Evolutionary conservation across 208 protist species (phyloP), one percentile per base, ranked within the genome.

Genomic region (Trypanosoma boissoni): DNA sequence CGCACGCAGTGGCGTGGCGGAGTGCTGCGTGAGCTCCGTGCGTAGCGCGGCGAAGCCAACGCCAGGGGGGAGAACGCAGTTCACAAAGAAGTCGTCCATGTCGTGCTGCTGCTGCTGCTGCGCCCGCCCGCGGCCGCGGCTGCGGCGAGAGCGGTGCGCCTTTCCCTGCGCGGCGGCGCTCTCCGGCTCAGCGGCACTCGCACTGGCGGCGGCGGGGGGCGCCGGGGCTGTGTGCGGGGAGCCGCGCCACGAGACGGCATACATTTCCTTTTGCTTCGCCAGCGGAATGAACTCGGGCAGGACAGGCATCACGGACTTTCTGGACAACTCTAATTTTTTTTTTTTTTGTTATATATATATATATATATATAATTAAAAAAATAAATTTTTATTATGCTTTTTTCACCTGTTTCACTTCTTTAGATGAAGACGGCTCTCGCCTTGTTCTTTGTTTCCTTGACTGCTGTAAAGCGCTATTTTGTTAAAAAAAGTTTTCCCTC

Each of bases 241-340:
- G 63, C 86, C 82, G 8, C 86, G 81, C 82, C 86, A 89, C 12
- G 75, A 87, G 31, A 89, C 65, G 32, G 74, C 81, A 26, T 86
- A 85, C 70, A 86, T 80, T 51, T 87, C 78, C 71, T 88, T 87
- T 42, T 72, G 60, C 64, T 88, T 86, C 10, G 71, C 62, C 36
- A 92, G 66, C 9, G 86, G 79, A 59, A 92, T 92, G 66, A 84
- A 92, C 41, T 92, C 75, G 12, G 86, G 86, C 12, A 72, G 46
- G 36, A 68, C 44, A 7, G 82, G 72, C 81, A 88, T 88, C 12
- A 32, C 50, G 50, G 12, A 21, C 20, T 27, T 3, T 32, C 6
- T 12, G 8, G 14, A 29, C 21, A 24, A 12, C 21, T 6, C 12
- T 6, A 50, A 6, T 6, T 50, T n/a, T n/a, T 29, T 24, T n/a